Conservation (phyloP, 805 yeast genomes). For the Danielozyma ontarioensis region DNA sequence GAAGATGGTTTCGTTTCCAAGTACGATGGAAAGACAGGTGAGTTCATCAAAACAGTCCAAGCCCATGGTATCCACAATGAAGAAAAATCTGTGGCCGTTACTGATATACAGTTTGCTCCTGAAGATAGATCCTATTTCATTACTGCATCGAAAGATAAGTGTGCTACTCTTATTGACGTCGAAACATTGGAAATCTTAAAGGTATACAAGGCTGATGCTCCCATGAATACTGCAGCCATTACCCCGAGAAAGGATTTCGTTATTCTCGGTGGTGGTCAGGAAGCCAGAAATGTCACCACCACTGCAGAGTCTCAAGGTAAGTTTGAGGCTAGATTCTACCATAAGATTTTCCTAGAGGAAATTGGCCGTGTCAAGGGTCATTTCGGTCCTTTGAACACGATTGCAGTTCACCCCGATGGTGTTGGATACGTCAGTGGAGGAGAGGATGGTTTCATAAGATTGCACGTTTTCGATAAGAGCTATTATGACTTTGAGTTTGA, state of each 20-base stretch:
- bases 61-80: constrained; percentile 66
- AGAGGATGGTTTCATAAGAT: constrained; percentile 95
- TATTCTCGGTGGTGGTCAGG: constrained; percentile 98
- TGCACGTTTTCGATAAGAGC: constrained; percentile 87
- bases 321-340: constrained; percentile 94
- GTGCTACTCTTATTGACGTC: constrained; percentile 72
- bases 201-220: constrained; percentile 81
- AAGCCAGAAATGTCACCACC: constrained; percentile 97
- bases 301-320: constrained; percentile 90
- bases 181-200: constrained; percentile 69
- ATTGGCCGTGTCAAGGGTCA: constrained; percentile 97
- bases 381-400: constrained; percentile 95
- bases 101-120: constrained; percentile 82
- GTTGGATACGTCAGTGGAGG: constrained; percentile 94
- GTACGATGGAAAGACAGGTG: constrained; percentile 73
- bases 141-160: constrained; percentile 89
- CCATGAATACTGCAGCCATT: constrained; percentile 91
- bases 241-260: constrained; percentile 91
- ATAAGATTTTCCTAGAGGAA: constrained; percentile 92
- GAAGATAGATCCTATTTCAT: constrained; percentile 85
- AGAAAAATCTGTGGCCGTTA: constrained; percentile 44
- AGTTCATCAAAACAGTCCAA: constrained; percentile 49
- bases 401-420: constrained; percentile 94
- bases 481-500: constrained; percentile 92
- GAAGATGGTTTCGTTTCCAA: constrained; percentile 82